Percentiles rank a stretch among this genome's conserved stretches.
Evolutionary conservation across 768 basidiomycete species (phyloP).

Genomic region (Lyophyllum shimeji): DNA sequence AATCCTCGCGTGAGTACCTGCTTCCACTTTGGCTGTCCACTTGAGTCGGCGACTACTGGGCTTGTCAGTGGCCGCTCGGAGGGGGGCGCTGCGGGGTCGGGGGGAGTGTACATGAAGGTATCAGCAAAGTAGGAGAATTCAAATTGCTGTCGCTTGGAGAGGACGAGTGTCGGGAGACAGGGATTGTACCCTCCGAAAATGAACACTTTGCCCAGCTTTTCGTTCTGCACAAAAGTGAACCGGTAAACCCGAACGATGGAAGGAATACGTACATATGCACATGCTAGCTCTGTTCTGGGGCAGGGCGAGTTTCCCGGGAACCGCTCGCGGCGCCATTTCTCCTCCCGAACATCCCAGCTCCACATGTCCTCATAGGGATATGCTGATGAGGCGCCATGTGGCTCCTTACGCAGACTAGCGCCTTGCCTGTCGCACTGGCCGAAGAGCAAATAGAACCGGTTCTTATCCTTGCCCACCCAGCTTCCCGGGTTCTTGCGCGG

Average conservation of each 20-base stretch:
- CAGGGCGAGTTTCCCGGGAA: constrained; percentile 30
- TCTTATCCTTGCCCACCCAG: constrained; percentile 31
- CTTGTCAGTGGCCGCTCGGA: constrained; percentile 7
- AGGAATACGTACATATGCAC: constrained; percentile 23
- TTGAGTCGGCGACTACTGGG: constrained; percentile 3
- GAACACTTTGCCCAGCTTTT: constrained; percentile 31
- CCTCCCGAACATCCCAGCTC: constrained; percentile 28
- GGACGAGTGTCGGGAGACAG: constrained; percentile 21
- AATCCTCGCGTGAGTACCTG: constrained; percentile 36
- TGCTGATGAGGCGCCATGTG: constrained; percentile 17
- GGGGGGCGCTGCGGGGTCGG: constrained; percentile 13
- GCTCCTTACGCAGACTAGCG: constrained; percentile 22
- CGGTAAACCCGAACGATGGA: background rate
- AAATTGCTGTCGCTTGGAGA: constrained; percentile 19
- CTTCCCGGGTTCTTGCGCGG: constrained; percentile 31
- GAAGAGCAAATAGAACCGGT: constrained; percentile 32
- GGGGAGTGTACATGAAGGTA: constrained; percentile 34
- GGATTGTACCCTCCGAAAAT: constrained; percentile 41
- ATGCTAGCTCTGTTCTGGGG: constrained; percentile 29
- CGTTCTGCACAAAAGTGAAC: constrained; percentile 25
- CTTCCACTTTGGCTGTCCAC: constrained; percentile 5
- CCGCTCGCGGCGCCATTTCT: constrained; percentile 29
- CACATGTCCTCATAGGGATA: constrained; percentile 28
- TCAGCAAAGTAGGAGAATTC: constrained; percentile 40
- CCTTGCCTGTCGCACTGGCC: constrained; percentile 34